These are phyloP conservation scores for Pyronema omphalodes DNA, from an alignment of 495 filamentous ascomycete genomes.

Conservation along the genomic window DNA sequence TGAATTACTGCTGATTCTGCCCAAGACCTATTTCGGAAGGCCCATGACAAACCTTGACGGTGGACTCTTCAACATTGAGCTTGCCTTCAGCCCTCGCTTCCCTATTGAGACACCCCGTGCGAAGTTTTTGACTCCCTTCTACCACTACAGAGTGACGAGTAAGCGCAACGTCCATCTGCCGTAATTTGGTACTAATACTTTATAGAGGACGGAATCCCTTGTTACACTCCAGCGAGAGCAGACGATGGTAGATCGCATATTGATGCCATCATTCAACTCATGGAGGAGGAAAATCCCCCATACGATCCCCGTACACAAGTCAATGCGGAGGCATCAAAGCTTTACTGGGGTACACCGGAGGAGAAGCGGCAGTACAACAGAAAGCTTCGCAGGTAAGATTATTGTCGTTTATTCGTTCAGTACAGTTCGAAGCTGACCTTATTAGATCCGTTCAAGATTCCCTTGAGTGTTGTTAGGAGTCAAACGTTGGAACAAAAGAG, in stretches of 20 bases:
- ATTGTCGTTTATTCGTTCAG: not conserved
- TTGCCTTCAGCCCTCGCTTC: constrained; percentile 72
- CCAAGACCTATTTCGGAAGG: constrained; percentile 65
- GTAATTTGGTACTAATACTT: not conserved
- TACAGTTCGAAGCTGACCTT: not conserved
- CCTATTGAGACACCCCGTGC: constrained; percentile 82
- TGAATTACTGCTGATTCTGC: too few species aligned
- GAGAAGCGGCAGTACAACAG: constrained; percentile 71
- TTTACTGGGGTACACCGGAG: constrained; percentile 70
- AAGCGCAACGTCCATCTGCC: not conserved
- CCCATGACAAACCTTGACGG: constrained; percentile 90
- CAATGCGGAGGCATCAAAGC: constrained; percentile 64
- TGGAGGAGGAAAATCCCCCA: constrained; percentile 72
- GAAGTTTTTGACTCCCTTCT: constrained; percentile 60
- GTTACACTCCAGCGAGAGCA: constrained; percentile 54
- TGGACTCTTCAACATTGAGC: constrained; percentile 64
- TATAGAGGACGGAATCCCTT: constrained; percentile 47
- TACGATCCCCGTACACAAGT: constrained; percentile 86
- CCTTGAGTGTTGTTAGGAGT: constrained; percentile 4
- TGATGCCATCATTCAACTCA: constrained; percentile 59
- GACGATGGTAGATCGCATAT: constrained; percentile 76
- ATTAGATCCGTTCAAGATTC: constrained; percentile 21
- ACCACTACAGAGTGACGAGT: constrained; percentile 73
- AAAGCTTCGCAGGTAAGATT: constrained; percentile 38
- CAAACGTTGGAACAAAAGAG: too few species aligned